phyloP scores from a whole-genome alignment of 2,329 filamentous ascomycete genomes.

The Monosporascus sp. region DNA sequence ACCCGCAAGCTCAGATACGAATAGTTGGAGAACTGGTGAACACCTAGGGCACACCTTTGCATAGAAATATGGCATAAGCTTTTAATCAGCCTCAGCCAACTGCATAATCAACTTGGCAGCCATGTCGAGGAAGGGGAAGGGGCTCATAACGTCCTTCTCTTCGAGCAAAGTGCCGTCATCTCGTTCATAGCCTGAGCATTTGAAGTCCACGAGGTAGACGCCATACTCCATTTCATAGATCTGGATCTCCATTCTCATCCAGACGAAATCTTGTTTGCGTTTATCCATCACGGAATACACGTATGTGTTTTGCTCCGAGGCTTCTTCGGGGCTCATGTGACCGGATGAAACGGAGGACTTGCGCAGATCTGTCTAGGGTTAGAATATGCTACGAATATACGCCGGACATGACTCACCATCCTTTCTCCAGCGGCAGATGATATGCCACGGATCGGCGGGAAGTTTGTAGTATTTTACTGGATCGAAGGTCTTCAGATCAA shows the following conservation, averaged over 20 bases:
- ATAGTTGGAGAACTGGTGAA: neutral
- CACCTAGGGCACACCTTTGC: neutral
- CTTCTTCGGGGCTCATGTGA: slow-evolving; percentile 22
- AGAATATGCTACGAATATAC: slow-evolving; percentile 35
- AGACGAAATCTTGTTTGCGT: slow-evolving; percentile 63
- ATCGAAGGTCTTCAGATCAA: slow-evolving; percentile 37
- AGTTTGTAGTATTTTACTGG: slow-evolving; percentile 66
- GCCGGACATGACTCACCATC: slow-evolving; percentile 60
- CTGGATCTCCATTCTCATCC: slow-evolving; percentile 92
- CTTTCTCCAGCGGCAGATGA: slow-evolving; percentile 83
- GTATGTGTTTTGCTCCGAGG: slow-evolving; percentile 36
- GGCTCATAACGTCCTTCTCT: slow-evolving; percentile 91
- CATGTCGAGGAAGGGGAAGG: slow-evolving; percentile 93
- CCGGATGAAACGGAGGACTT: slow-evolving; percentile 26
- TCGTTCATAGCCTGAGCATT: slow-evolving; percentile 93
- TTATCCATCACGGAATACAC: slow-evolving; percentile 37
- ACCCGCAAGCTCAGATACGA: neutral
- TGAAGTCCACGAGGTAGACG: slow-evolving; percentile 96
- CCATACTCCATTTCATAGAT: slow-evolving; percentile 90
- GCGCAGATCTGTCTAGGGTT: slow-evolving; percentile 30
- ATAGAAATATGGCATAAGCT: neutral
- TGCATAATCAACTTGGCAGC: slow-evolving; percentile 90
- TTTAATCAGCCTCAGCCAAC: slow-evolving; percentile 70
- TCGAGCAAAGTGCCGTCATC: slow-evolving; percentile 67
- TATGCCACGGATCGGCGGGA: slow-evolving; percentile 93